Evolutionary conservation across 345 rosid species (phyloP), one percentile per base, ranked within the genome.

Genomic region (Euphorbia tirucalli): DNA sequence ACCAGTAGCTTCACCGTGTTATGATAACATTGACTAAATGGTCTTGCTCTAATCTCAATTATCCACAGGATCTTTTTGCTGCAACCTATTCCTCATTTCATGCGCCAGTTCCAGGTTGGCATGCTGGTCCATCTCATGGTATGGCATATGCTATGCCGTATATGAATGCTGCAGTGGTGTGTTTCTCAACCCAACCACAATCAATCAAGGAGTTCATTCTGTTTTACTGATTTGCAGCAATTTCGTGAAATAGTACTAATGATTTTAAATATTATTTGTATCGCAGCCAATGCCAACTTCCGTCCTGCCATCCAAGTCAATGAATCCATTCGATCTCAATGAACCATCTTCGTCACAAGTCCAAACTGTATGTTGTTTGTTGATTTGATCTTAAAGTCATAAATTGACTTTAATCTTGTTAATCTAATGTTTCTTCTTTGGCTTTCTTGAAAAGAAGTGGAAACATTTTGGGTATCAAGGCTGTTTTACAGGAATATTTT

Each of bases 291-390:
- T 83, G 82, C 86, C 86, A 69, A 71, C 83, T 70, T 84, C 82
- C 70, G 78, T 82, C 35, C 90, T 78, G 74, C 77, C 76, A 71
- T 73, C 89, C 35, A 82, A 72, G 61, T 90, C 99, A 14, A 67
- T 80, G 70, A 95, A 95, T 84, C 99, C 99, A 66, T 95, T 95
- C 86, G 98, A 95, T 79, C 25, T 74, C 74, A 75, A 64, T 44
- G 93, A 87, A 71, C 80, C 90, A 24, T 75, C 85, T 46, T 72
- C 78, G 44, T 83, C 64, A 68, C 97, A 81, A 75, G 75, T 82
- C 63, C 92, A 83, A 75, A 63, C 77, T 37, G 98, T 94, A 85
- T 65, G 91, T 74, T 13, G 49, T 78, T 68, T 28, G 32, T 70
- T 76, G 63, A 43, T 78, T 43, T 48, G 19, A 32, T 75, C 59